Conservation (phyloP, 371 early-diverging fungal species). For the Fennellomyces sp. region DNA sequence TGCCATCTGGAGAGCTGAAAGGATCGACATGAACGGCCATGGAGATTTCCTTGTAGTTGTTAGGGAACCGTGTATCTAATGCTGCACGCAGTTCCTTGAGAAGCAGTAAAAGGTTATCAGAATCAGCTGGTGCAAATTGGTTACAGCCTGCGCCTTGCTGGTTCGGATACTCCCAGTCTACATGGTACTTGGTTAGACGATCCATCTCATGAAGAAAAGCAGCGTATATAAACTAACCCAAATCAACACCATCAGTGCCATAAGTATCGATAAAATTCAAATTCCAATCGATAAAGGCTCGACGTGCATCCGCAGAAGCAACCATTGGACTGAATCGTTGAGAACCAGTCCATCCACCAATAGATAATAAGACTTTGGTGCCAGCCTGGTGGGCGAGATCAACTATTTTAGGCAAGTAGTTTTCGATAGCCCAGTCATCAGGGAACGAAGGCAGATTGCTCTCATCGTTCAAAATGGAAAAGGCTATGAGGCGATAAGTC, state of each 20-base stretch:
- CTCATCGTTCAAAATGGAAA: slow-evolving; percentile 36
- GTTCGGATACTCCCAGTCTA: slow-evolving; percentile 86
- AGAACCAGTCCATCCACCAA: slow-evolving; percentile 86
- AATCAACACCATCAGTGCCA: slow-evolving; percentile 60
- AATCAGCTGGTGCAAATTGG: slow-evolving; percentile 44
- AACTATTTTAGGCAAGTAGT: slow-evolving; percentile 46
- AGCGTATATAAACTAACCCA: slow-evolving; percentile 37
- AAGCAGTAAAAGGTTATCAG: slow-evolving; percentile 55
- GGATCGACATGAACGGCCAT: slow-evolving; percentile 74
- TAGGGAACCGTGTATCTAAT: slow-evolving; percentile 60
- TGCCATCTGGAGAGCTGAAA: slow-evolving; percentile 50
- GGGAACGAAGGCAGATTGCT: slow-evolving; percentile 45
- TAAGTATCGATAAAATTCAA: slow-evolving; percentile 46
- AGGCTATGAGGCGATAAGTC: too few species aligned
- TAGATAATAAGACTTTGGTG: slow-evolving; percentile 70
- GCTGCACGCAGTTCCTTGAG: slow-evolving; percentile 66
- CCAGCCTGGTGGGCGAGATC: slow-evolving; percentile 51
- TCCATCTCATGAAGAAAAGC: too few species aligned
- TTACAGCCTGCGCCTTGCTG: slow-evolving; percentile 73
- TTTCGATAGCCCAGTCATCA: slow-evolving; percentile 50
- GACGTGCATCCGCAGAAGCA: slow-evolving; percentile 37
- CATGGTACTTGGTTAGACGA: too few species aligned
- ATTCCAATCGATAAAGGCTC: slow-evolving; percentile 62
- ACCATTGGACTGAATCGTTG: slow-evolving; percentile 64
- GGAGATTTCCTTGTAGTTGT: slow-evolving; percentile 63